These are phyloP conservation scores for Geranomyces michiganensis DNA, from an alignment of 192 early-diverging fungal species.

Conservation along the genomic window DNA sequence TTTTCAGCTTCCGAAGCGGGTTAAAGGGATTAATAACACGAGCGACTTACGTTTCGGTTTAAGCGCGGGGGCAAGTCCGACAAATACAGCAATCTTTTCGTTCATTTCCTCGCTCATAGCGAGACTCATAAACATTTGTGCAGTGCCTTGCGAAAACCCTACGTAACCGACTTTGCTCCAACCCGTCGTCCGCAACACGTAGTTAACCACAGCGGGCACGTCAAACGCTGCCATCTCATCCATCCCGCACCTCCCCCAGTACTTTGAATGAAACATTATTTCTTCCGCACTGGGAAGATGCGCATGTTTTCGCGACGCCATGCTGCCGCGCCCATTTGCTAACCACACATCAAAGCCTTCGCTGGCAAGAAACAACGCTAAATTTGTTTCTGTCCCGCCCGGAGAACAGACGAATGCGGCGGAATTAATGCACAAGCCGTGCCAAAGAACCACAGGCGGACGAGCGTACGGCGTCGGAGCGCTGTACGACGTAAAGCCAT, in stretches of 20 bases:
- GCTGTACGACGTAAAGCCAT: conserved; percentile 29
- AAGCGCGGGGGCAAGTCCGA: conserved; percentile 82
- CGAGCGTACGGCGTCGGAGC: conserved; percentile 40
- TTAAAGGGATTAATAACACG: background rate
- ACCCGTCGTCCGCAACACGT: conserved; percentile 74
- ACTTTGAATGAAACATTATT: conserved; percentile 48
- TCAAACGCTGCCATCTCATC: conserved; percentile 86
- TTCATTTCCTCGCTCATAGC: conserved; percentile 76
- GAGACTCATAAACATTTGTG: conserved; percentile 79
- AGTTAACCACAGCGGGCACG: conserved; percentile 77
- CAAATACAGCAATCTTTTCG: conserved; percentile 74
- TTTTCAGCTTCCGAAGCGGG: no score
- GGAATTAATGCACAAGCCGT: conserved; percentile 85
- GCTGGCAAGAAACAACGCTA: conserved; percentile 79
- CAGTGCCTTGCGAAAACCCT: conserved; percentile 88
- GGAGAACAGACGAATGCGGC: conserved; percentile 84
- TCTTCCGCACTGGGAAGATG: conserved; percentile 40
- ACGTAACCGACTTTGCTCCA: conserved; percentile 73
- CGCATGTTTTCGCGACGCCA: conserved; percentile 78
- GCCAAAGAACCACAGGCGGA: conserved; percentile 78
- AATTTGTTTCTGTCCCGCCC: conserved; percentile 64
- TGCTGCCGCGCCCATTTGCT: conserved; percentile 85
- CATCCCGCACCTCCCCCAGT: conserved; percentile 83
- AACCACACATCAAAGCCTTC: conserved; percentile 89
- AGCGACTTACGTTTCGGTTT: conserved; percentile 35